Evolutionary conservation across 768 basidiomycete genomes (phyloP).

Genomic region (Pleurotus salmoneostramineus): DNA sequence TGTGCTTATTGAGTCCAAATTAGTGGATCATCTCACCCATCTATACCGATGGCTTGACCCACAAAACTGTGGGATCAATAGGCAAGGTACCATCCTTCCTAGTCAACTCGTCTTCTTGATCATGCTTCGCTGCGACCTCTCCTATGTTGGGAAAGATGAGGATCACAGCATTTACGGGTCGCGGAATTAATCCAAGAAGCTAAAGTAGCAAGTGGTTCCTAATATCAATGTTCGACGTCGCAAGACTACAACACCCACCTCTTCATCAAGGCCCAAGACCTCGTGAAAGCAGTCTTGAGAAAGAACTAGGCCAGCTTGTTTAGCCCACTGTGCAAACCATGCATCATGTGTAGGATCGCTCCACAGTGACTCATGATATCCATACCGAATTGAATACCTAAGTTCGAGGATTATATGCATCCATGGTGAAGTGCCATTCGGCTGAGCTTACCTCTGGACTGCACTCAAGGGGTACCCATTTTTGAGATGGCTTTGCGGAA

Average conservation of each 20-base stretch:
- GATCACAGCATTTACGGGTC: constrained; percentile 79
- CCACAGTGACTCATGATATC: background rate
- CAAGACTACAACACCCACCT: constrained; percentile 31
- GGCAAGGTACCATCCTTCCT: constrained; percentile 36
- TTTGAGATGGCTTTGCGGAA: background rate
- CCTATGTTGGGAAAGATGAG: constrained; percentile 78
- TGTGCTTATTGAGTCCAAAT: background rate
- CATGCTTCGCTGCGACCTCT: constrained; percentile 40
- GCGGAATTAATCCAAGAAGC: constrained; percentile 66
- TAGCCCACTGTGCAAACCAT: constrained; percentile 50
- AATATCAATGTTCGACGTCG: background rate
- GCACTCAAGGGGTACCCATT: background rate
- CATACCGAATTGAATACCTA: constrained; percentile 48
- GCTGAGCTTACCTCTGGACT: background rate
- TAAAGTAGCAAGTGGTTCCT: constrained; percentile 21
- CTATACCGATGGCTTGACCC: constrained; percentile 84
- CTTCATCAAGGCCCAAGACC: constrained; percentile 68
- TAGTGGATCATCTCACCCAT: constrained; percentile 11
- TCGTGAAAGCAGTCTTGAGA: constrained; percentile 56
- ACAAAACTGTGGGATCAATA: constrained; percentile 68
- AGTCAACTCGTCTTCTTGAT: constrained; percentile 58
- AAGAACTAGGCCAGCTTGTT: constrained; percentile 57
- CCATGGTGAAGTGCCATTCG: background rate
- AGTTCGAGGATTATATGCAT: background rate
- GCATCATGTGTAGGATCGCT: background rate